Evolutionary conservation across 129 eudicot species (phyloP), one percentile per base, ranked within the genome.

Genomic region (Chrysanthemum lavandulifolium): DNA sequence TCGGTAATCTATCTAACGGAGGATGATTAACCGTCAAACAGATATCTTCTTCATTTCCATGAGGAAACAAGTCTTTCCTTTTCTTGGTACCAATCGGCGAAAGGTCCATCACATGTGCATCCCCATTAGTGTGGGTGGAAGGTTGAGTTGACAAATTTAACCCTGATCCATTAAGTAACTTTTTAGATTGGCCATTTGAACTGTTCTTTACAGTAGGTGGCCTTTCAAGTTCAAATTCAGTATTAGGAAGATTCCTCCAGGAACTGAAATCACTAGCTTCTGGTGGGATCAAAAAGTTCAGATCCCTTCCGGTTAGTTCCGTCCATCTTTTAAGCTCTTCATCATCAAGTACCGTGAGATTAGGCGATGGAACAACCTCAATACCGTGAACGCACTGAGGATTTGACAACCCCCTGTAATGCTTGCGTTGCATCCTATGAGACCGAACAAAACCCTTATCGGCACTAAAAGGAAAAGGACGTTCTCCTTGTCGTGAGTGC

Each of bases 361-460:
- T 87, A 9, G 97, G 97, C 43, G 77, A 61, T 0, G 83, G 57
- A 29, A 87, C 91, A n/a, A 91, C 83, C 76, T 91, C 91, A 16
- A 91, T 80, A 31, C 97, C 97, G 48, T 91, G 97, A 65, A 91
- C 95, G 54, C 97, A 91, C 61, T 91, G 97, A 18, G 97, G 97
- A 52, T 91, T 91, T 1, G 97, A 91, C 13, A 91, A 87, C 9
- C 97, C 97, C 65, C 97, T 78, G 73, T 91, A 91, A 67, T 91
- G 97, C 76, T 91, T 91, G 67, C 97, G 52, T 74, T 91, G 97
- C 97, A 91, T 91, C 48, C 96, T 81, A 57, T 91, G 97, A 65
- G 97, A 91, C 2, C 97, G 81, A 29, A 91, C 90, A 57, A 91
- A 91, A 1, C 97, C 97, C 71, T 73, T 88, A 68, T 91, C 97